A percentile compares a stretch with the other conserved stretches of the same genome.
These are phyloP conservation scores for Metarhizium robertsii DNA, from an alignment of 2,329 filamentous ascomycete species.

Conservation along the genomic window DNA sequence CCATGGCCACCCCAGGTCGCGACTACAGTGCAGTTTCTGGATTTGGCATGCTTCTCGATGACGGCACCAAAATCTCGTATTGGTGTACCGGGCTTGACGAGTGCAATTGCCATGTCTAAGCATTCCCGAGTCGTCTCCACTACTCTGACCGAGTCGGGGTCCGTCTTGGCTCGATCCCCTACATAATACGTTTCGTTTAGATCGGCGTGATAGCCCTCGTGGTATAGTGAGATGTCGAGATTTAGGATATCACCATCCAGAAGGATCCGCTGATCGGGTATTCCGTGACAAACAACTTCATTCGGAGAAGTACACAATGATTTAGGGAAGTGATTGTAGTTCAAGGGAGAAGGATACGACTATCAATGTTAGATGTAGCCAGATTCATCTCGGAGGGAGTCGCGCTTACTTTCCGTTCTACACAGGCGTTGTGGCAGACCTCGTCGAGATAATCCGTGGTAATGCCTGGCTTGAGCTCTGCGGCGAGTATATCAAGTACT, in stretches of 20 bases:
- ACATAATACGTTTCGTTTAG: slow-evolving; percentile 99
- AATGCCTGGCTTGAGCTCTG: slow-evolving; percentile 77
- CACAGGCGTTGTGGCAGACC: slow-evolving; percentile 85
- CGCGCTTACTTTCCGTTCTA: not conserved
- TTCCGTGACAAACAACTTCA: slow-evolving; percentile 97
- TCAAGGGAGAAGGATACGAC: slow-evolving; percentile 86
- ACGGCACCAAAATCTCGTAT: slow-evolving; percentile 90
- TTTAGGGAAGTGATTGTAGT: slow-evolving; percentile 95
- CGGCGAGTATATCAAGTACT: slow-evolving; percentile 83
- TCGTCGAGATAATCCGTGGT: slow-evolving; percentile 95
- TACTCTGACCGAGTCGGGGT: slow-evolving; percentile 81
- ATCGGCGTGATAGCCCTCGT: slow-evolving; percentile 91
- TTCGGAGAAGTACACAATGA: slow-evolving; percentile 95
- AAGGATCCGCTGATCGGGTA: slow-evolving; percentile 81
- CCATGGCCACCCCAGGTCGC: slow-evolving; percentile 95
- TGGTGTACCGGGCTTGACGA: slow-evolving; percentile 85
- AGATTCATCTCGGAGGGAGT: too few relatives aligned
- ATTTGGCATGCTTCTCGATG: slow-evolving; percentile 93
- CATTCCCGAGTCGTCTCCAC: slow-evolving; percentile 86
- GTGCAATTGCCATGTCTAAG: slow-evolving; percentile 79
- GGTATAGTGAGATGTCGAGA: slow-evolving; percentile 90
- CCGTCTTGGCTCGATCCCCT: slow-evolving; percentile 73
- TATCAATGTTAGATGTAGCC: not conserved
- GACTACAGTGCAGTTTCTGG: slow-evolving; percentile 77
- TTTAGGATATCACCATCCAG: slow-evolving; percentile 94